These are phyloP conservation scores for Pleomassaria siparia DNA, from an alignment of 2,329 filamentous ascomycete genomes.

Conservation along the genomic window DNA sequence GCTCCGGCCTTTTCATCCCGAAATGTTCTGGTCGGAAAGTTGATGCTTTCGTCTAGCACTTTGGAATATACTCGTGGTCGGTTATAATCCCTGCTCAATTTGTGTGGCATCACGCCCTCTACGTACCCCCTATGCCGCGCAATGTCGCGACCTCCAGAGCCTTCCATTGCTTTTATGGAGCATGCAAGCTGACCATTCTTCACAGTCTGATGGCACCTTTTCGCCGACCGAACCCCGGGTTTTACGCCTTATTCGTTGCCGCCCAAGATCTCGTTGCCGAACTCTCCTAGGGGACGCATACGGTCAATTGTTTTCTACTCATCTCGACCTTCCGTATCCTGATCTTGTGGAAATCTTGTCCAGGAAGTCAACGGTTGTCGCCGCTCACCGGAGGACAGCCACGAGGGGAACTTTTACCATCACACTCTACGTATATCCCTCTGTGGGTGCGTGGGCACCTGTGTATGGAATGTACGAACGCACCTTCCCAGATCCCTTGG, in stretches of 20 bases:
- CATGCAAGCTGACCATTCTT: conserved; percentile 22
- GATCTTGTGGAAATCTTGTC: conserved; percentile 5
- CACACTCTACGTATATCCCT: conserved; percentile 54
- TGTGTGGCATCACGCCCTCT: conserved; percentile 32
- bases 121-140: conserved; percentile 25
- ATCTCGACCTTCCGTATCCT: conserved; percentile 5
- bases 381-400: conserved; percentile 3
- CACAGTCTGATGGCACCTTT: conserved; percentile 14
- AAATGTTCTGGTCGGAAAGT: conserved; percentile 34
- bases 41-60: conserved; percentile 33
- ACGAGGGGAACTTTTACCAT: conserved; percentile 45
- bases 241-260: conserved; percentile 14
- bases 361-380: conserved; percentile 1
- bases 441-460: conserved; percentile 50
- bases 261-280: conserved; percentile 14
- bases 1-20: conserved; percentile 36
- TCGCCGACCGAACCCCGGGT: conserved; percentile 16
- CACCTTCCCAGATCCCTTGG: conserved; percentile 3
- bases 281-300: conserved; percentile 7
- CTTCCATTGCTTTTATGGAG: conserved; percentile 19
- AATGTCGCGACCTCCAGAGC: conserved; percentile 23
- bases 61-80: conserved; percentile 37
- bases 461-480: conserved; percentile 45
- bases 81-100: conserved; percentile 39
- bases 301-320: conserved; percentile 9